These are phyloP conservation scores for Calonectria hongkongensis DNA, from an alignment of 2,329 filamentous ascomycete genomes.

Conservation along the genomic window DNA sequence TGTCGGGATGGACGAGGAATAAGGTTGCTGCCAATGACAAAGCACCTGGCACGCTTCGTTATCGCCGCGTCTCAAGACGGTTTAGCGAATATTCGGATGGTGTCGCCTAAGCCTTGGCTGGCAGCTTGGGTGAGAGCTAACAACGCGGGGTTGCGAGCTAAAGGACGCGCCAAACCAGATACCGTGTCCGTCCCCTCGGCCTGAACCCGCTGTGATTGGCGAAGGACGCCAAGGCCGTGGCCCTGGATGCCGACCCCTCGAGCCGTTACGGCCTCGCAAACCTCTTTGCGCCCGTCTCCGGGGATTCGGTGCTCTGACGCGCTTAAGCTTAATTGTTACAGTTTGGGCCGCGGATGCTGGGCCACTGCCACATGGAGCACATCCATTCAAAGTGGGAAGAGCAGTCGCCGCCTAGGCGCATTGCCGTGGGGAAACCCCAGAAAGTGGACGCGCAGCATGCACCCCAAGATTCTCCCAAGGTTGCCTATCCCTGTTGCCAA, in stretches of 20 bases:
- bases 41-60: not conserved
- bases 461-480: constrained; percentile 7
- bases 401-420: not conserved
- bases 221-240: constrained; percentile 15
- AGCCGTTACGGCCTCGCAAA: constrained; percentile 19
- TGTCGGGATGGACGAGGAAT: not conserved
- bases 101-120: not conserved
- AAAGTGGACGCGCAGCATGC: constrained; percentile 11
- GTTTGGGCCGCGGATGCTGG: not conserved
- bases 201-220: not conserved
- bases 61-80: not conserved
- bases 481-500: not conserved
- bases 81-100: not conserved
- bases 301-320: not conserved
- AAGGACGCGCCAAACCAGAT: not conserved
- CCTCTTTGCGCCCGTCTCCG: constrained; percentile 8
- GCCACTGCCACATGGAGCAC: constrained; percentile 8
- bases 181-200: not conserved
- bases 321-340: constrained; percentile 11
- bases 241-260: not conserved
- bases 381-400: not conserved
- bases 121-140: not conserved
- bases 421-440: not conserved
- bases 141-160: constrained; percentile 24
- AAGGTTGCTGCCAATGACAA: not conserved